Conservation (phyloP, 192 early-diverging fungal species). For the Umbelopsis vinacea region DNA sequence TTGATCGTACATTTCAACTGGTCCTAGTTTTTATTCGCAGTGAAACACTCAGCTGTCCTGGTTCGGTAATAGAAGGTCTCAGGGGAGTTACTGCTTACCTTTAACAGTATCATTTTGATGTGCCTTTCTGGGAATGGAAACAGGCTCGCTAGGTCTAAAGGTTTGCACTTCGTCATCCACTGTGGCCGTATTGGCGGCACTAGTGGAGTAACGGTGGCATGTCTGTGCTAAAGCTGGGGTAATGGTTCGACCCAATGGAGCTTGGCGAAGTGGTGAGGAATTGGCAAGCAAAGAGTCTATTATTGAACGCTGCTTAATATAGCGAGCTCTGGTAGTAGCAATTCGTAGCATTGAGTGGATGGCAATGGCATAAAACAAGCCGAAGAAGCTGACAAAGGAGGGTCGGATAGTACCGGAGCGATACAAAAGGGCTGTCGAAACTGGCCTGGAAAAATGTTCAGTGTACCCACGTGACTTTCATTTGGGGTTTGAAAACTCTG, state of each 20-base stretch:
- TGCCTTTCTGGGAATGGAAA: neutral
- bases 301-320: neutral
- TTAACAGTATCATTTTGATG: neutral
- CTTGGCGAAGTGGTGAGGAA: neutral
- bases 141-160: neutral
- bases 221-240: neutral
- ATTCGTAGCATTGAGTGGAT: neutral
- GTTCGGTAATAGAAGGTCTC: neutral
- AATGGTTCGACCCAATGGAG: neutral
- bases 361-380: neutral
- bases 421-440: neutral
- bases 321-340: neutral
- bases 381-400: neutral
- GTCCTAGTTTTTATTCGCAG: neutral
- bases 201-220: neutral
- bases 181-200: neutral
- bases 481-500: too few relatives aligned
- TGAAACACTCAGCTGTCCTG: neutral
- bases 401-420: neutral
- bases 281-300: neutral
- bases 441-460: neutral
- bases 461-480: too few relatives aligned
- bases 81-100: neutral
- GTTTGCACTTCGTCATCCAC: neutral
- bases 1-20: conserved; percentile 21